These are phyloP conservation scores for Domatiomyces catenatus DNA, from an alignment of 2,329 filamentous ascomycete genomes.

Conservation along the genomic window DNA sequence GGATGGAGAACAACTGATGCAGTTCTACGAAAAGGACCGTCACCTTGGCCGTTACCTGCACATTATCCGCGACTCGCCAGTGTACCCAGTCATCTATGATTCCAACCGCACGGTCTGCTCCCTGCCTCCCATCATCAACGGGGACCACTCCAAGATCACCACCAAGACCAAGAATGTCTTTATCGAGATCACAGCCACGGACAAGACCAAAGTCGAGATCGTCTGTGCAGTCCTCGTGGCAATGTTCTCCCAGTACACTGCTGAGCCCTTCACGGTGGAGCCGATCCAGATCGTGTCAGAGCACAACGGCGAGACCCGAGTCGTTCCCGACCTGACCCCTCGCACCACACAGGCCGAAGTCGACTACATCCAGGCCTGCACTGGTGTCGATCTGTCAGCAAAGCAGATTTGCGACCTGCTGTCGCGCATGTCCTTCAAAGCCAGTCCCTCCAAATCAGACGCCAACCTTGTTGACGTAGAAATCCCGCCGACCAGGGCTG, in stretches of 20 bases:
- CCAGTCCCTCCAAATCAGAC: conserved; percentile 55
- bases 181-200: conserved; percentile 92
- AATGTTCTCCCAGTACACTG: conserved; percentile 91
- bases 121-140: conserved; percentile 93
- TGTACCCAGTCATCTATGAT: conserved; percentile 94
- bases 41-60: conserved; percentile 79
- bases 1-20: conserved; percentile 77
- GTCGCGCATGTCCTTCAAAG: conserved; percentile 76
- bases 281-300: conserved; percentile 82
- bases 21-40: conserved; percentile 86
- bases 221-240: conserved; percentile 89
- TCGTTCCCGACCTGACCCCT: conserved; percentile 66
- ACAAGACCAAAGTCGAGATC: conserved; percentile 90
- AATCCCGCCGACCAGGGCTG: conserved; percentile 77
- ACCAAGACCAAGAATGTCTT: conserved; percentile 84
- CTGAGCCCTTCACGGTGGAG: conserved; percentile 81
- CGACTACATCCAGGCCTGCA: conserved; percentile 86
- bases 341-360: conserved; percentile 68
- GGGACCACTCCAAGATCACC: conserved; percentile 91
- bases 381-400: conserved; percentile 61
- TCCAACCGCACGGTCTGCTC: conserved; percentile 76
- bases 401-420: conserved; percentile 65
- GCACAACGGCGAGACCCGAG: conserved; percentile 70
- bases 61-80: conserved; percentile 83
- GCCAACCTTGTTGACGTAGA: conserved; percentile 62